phyloP scores from a whole-genome alignment of 2,329 filamentous ascomycete genomes.

The Cyclaneusma minus region DNA sequence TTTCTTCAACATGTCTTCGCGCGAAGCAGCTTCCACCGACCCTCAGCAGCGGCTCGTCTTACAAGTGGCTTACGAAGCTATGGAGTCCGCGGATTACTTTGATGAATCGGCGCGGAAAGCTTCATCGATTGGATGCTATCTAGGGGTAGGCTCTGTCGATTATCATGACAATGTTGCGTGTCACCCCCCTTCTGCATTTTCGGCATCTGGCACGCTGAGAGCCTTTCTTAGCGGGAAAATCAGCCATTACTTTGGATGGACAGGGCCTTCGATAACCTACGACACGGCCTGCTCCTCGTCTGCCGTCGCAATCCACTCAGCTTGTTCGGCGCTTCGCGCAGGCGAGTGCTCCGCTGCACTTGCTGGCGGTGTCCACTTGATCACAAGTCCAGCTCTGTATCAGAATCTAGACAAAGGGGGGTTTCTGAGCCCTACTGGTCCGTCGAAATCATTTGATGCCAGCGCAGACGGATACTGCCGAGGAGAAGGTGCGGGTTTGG shows the following conservation, averaged over 20 bases:
- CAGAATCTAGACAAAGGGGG: background rate
- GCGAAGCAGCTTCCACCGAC: conserved; percentile 7
- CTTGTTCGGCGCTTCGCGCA: conserved; percentile 14
- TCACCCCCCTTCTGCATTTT: conserved; percentile 17
- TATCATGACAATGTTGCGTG: conserved; percentile 16
- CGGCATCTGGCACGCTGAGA: conserved; percentile 10
- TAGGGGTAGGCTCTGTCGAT: conserved; percentile 14
- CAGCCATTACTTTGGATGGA: conserved; percentile 21
- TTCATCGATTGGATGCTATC: conserved; percentile 15
- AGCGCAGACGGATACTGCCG: conserved; percentile 32
- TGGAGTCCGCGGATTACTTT: conserved; percentile 1
- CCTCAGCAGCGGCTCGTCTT: conserved; percentile 15
- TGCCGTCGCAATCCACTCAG: conserved; percentile 19
- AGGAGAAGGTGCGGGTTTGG: conserved; percentile 26
- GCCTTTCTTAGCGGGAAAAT: conserved; percentile 20
- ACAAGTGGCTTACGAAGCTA: no score
- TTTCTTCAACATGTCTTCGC: conserved; percentile 5
- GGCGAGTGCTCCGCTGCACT: conserved; percentile 12
- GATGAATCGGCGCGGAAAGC: background rate
- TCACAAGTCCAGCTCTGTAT: conserved; percentile 6
- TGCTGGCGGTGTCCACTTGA: conserved; percentile 12
- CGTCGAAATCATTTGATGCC: conserved; percentile 28
- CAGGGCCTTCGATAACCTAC: conserved; percentile 18
- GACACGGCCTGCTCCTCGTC: conserved; percentile 24
- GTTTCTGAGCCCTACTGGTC: conserved; percentile 12